These are phyloP conservation scores for Trichocomaceae sp. DNA, from an alignment of 2,329 filamentous ascomycete species.

Conservation along the genomic window DNA sequence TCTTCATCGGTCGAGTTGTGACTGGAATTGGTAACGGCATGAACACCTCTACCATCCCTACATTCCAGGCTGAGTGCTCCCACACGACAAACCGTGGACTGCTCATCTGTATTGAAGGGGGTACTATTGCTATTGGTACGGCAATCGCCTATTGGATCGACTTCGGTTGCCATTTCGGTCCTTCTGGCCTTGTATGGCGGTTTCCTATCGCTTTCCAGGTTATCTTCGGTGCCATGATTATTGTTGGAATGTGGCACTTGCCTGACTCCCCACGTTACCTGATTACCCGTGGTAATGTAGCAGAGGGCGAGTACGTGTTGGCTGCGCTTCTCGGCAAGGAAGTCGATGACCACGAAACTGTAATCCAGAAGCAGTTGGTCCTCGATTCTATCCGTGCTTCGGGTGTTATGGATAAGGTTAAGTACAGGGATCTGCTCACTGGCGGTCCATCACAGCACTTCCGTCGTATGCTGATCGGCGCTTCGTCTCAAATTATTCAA, in stretches of 20 bases:
- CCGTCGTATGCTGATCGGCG: slow-evolving; percentile 21
- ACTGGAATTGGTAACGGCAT: slow-evolving; percentile 52
- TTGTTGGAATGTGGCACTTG: slow-evolving; percentile 37
- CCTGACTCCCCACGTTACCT: slow-evolving; percentile 44
- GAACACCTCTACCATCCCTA: slow-evolving; percentile 49
- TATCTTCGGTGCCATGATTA: slow-evolving; percentile 43
- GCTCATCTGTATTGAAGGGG: slow-evolving; percentile 54
- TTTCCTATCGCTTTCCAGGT: slow-evolving; percentile 51
- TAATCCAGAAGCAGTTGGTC: slow-evolving; percentile 58
- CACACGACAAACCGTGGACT: slow-evolving; percentile 53
- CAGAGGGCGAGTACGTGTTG: slow-evolving; percentile 45
- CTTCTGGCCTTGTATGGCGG: slow-evolving; percentile 39
- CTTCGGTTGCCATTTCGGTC: slow-evolving; percentile 38
- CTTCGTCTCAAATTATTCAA: slow-evolving; percentile 28
- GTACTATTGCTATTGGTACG: slow-evolving; percentile 47
- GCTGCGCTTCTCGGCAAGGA: slow-evolving; percentile 42
- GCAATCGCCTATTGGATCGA: slow-evolving; percentile 50
- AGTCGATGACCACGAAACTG: slow-evolving; percentile 46
- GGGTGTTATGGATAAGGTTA: slow-evolving; percentile 49
- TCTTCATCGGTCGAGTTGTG: slow-evolving; percentile 48
- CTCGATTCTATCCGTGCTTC: slow-evolving; percentile 59
- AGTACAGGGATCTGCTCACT: slow-evolving; percentile 40
- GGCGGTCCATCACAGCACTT: slow-evolving; percentile 21
- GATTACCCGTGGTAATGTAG: slow-evolving; percentile 39
- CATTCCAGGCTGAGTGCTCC: slow-evolving; percentile 48